These are phyloP conservation scores for Volvariella surrecta DNA, from an alignment of 1,284 basidiomycete genomes.

Conservation along the genomic window DNA sequence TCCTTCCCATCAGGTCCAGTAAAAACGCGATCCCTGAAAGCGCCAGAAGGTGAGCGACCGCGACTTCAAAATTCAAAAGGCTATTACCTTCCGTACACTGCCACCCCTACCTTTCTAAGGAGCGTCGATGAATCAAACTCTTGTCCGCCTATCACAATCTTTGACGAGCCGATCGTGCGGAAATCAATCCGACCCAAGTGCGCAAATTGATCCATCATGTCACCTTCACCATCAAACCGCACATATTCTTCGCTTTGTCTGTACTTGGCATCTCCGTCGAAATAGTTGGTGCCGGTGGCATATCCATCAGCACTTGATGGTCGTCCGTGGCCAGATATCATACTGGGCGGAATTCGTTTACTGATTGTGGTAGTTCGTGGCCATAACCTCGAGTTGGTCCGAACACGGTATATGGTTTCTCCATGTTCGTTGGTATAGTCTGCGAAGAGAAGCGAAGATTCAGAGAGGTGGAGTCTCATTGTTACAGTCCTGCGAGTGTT, in stretches of 20 bases:
- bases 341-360: conserved; percentile 12
- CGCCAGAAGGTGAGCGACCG: background rate
- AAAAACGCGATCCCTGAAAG: conserved; percentile 20
- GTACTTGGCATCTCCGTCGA: conserved; percentile 3
- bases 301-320: background rate
- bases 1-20: conserved; percentile 24
- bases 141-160: conserved; percentile 16
- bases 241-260: conserved; percentile 8
- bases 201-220: conserved; percentile 15
- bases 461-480: conserved; percentile 7
- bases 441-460: conserved; percentile 3
- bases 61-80: background rate
- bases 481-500: background rate
- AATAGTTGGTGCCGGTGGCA: conserved; percentile 8
- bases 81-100: conserved; percentile 17
- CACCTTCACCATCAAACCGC: background rate
- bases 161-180: conserved; percentile 16
- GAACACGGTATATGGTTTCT: conserved; percentile 19
- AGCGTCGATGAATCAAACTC: conserved; percentile 16
- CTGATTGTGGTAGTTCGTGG: conserved; percentile 13
- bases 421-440: conserved; percentile 19
- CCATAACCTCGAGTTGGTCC: conserved; percentile 10
- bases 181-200: conserved; percentile 22
- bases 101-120: conserved; percentile 19
- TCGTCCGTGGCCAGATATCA: conserved; percentile 2